phyloP scores from a whole-genome alignment of 495 filamentous ascomycete species.

The Hypoxylon trugodes region DNA sequence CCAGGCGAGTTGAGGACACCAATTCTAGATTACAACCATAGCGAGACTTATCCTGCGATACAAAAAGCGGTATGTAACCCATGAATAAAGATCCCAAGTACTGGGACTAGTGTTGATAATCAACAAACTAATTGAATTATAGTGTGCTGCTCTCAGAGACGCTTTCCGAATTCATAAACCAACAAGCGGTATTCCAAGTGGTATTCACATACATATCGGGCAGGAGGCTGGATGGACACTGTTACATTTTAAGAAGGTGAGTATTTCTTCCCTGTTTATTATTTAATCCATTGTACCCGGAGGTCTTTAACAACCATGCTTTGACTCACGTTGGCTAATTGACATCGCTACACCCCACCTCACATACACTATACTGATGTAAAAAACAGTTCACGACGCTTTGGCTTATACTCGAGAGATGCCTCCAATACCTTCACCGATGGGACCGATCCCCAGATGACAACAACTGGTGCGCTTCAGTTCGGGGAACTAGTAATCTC shows the following conservation, averaged over 20 bases:
- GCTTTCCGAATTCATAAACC: conserved; percentile 38
- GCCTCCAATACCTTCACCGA: conserved; percentile 11
- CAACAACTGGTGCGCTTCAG: not conserved
- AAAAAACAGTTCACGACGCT: conserved; percentile 28
- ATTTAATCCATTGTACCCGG: too few relatives aligned
- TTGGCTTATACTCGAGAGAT: conserved; percentile 15
- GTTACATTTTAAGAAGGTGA: conserved; percentile 37
- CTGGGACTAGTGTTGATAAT: not conserved
- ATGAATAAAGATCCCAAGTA: too few relatives aligned
- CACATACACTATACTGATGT: too few relatives aligned
- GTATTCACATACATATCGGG: conserved; percentile 36
- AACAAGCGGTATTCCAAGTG: not conserved
- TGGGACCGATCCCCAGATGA: conserved; percentile 5
- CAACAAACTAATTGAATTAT: not conserved
- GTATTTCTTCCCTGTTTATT: not conserved
- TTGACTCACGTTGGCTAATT: not conserved
- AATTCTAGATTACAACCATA: conserved; percentile 24
- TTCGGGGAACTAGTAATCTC: too few relatives aligned
- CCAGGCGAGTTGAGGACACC: conserved; percentile 24
- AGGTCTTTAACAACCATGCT: too few relatives aligned
- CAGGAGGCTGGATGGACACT: conserved; percentile 30
- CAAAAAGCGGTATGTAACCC: conserved; percentile 21
- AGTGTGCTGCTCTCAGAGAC: conserved; percentile 26
- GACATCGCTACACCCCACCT: not conserved
- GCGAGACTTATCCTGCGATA: not conserved